Percentiles rank a stretch among this genome's conserved stretches.
Evolutionary conservation across 2,329 filamentous ascomycete species (phyloP).

Genomic region (Paecilomyces sp.): DNA sequence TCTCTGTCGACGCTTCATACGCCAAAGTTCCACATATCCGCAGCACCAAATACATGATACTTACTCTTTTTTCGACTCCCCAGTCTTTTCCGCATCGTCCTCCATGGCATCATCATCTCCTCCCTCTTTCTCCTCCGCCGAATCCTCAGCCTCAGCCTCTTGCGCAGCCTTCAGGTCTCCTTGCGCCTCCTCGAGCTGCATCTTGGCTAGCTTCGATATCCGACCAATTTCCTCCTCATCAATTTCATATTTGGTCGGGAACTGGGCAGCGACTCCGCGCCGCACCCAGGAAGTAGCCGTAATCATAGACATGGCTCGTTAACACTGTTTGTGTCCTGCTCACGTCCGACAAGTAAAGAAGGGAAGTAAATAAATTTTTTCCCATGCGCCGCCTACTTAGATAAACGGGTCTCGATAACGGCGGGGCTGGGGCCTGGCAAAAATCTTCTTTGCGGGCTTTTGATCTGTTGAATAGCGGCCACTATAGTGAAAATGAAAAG

Average conservation of each 20-base stretch:
- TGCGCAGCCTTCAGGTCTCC: conserved; percentile 73
- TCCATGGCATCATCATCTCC: conserved; percentile 17
- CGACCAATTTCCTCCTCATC: conserved; percentile 69
- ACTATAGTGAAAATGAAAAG: neutral
- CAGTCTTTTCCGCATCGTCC: conserved; percentile 11
- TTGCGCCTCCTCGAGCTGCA: conserved; percentile 86
- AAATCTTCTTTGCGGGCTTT: neutral
- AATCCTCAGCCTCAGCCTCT: conserved; percentile 32
- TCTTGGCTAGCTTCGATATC: conserved; percentile 65
- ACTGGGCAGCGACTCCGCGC: conserved; percentile 67
- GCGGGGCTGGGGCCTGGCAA: neutral
- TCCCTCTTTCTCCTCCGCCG: conserved; percentile 34
- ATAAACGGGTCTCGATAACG: neutral
- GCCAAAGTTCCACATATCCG: neutral
- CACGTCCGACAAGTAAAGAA: neutral
- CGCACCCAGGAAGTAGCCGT: conserved; percentile 70
- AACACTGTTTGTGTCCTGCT: neutral
- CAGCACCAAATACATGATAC: neutral
- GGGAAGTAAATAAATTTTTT: neutral
- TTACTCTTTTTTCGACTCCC: conserved; percentile 13
- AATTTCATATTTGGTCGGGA: conserved; percentile 67
- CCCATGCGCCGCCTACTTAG: neutral
- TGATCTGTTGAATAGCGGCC: neutral
- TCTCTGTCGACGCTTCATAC: neutral
- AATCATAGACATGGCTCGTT: conserved; percentile 57